These are phyloP conservation scores for Phytophthora europaea DNA, from an alignment of 352 stramenopile genomes.

Conservation along the genomic window DNA sequence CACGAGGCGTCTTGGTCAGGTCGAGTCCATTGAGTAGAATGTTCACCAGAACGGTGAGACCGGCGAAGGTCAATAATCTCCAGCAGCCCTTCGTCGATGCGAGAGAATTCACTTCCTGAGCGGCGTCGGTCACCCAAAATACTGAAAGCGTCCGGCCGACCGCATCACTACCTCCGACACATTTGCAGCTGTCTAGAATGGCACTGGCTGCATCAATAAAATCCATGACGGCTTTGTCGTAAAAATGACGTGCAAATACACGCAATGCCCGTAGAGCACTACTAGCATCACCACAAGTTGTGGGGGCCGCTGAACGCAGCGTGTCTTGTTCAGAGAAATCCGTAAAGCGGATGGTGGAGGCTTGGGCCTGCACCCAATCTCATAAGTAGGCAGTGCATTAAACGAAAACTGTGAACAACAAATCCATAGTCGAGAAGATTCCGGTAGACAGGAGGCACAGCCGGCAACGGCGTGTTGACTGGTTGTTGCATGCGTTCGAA, in stretches of 20 bases:
- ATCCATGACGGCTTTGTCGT: not conserved
- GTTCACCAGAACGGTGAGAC: not conserved
- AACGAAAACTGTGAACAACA: not conserved
- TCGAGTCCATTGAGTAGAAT: too few species aligned
- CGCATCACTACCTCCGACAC: not conserved
- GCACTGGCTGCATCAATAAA: not conserved
- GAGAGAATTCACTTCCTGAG: conserved; percentile 6
- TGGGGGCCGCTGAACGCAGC: not conserved
- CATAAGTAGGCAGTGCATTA: not conserved
- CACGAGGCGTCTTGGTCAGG: not conserved
- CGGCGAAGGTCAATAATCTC: conserved; percentile 14
- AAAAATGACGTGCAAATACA: not conserved
- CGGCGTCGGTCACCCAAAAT: not conserved
- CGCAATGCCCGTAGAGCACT: not conserved
- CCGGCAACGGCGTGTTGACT: not conserved
- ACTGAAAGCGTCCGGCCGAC: not conserved
- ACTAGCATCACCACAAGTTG: not conserved
- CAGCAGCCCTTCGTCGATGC: conserved; percentile 10
- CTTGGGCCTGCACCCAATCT: not conserved
- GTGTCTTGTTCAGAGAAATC: not conserved
- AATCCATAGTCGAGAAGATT: not conserved
- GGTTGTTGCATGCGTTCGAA: not conserved
- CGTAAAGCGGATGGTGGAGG: not conserved
- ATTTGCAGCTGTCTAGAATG: not conserved
- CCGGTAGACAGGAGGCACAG: not conserved